Base-by-base conservation (phyloP, 164 flowering plant species). In the Aristolochia fimbriata region DNA sequence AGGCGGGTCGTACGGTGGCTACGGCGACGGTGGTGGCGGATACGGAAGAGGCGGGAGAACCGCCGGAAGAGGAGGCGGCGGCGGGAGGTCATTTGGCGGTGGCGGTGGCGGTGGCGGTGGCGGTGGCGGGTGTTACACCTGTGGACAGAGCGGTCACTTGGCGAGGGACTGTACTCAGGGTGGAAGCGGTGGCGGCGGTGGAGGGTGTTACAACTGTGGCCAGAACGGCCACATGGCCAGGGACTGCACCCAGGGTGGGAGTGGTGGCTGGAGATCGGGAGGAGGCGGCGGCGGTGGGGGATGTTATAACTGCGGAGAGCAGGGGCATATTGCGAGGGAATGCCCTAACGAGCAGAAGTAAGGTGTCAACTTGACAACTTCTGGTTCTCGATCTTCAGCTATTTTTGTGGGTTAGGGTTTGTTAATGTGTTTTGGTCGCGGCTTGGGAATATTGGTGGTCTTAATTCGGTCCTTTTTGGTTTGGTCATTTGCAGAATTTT, bases 121-220 rank as follows among this genome's bases (percentile, higher is more conserved):
- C n/a, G n/a, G n/a, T n/a, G n/a, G n/a, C n/a, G 69, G 63, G 57
- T 80, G 90, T 65, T 78, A 72, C 65, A 73, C 58, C 70, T 82
- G 91, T 27, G 85, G 87, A 0, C 87, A 59, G 37, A 37, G 65
- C 12, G 87, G 85, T 6, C 84, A 83, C 67, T 71, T 85, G 27
- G 81, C 91, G 2, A 65, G 91, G 47, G 87, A 85, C 12, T 82
- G 91, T 61, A 68, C 79, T 11, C 45, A 49, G 25, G 54, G 63
- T 1, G 11, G 65, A 0, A 50, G 65, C 23, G 59, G 59, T 21
- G 65, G 65, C 2, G 59, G 65, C 3, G 33, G 66, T 21, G 58
- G 66, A 0, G 59, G 51, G 11, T 56, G 66, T 19, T 63, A 56
- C 31, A 47, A 48, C 21, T 56, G 67, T 20, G 67, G 87, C 0